A percentile compares a stretch with the other conserved stretches of the same genome.
These are phyloP conservation scores for Adansonia madagascariensis DNA, from an alignment of 441 rosid species.

Conservation along the genomic window DNA sequence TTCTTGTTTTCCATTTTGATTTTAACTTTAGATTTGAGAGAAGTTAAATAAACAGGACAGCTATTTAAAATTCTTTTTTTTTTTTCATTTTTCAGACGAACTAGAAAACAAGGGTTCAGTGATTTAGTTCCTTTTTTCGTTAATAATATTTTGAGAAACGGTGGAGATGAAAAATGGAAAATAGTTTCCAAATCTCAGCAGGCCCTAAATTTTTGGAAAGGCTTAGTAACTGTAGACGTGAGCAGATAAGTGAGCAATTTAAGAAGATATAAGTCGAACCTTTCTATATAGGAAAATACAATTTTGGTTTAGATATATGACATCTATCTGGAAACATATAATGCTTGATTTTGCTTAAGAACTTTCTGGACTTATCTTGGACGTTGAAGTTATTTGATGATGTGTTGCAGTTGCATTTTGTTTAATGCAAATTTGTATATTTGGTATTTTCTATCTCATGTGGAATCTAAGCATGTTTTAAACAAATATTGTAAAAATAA, in stretches of 20 bases:
- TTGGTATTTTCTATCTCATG: neutral
- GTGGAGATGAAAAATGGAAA: neutral
- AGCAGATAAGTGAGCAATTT: neutral
- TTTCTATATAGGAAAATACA: neutral
- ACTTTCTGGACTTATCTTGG: neutral
- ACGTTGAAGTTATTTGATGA: neutral
- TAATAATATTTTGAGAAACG: neutral
- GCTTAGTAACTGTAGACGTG: neutral
- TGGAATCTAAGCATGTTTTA: neutral
- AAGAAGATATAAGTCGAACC: neutral
- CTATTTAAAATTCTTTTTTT: neutral
- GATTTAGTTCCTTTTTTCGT: neutral
- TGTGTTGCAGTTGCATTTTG: neutral
- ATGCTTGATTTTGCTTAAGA: neutral
- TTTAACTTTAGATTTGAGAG: neutral
- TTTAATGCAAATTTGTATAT: neutral
- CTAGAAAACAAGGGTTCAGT: neutral
- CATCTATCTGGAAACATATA: neutral
- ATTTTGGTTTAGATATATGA: neutral
- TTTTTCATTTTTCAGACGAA: neutral
- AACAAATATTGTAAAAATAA: neutral
- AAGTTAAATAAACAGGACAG: neutral
- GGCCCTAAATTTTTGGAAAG: neutral
- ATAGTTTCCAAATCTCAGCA: neutral
- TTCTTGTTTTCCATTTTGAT: neutral